Evolutionary conservation across 352 stramenopile species (phyloP).

Genomic region (Globisporangium parvum): DNA sequence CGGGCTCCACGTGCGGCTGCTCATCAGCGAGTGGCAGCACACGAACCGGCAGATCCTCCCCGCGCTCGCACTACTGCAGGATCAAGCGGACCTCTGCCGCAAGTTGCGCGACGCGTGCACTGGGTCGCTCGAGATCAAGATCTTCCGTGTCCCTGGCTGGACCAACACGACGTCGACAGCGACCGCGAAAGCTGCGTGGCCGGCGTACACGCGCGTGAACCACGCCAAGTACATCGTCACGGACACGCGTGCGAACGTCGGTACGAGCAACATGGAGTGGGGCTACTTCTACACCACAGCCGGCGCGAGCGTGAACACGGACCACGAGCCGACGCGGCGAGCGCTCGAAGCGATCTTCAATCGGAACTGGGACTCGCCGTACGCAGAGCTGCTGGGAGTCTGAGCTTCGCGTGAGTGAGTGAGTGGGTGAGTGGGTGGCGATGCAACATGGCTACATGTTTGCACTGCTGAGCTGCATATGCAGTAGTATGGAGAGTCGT

Average conservation of each 20-base stretch:
- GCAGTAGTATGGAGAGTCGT: no score
- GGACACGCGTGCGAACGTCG: slow-evolving; percentile 72
- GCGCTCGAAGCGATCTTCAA: slow-evolving; percentile 61
- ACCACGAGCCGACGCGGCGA: slow-evolving; percentile 44
- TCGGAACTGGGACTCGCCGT: slow-evolving; percentile 72
- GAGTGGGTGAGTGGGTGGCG: no score
- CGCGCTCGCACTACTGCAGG: slow-evolving; percentile 35
- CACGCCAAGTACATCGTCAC: slow-evolving; percentile 85
- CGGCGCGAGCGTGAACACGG: slow-evolving; percentile 72
- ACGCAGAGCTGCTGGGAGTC: no score
- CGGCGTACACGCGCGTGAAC: slow-evolving; percentile 72
- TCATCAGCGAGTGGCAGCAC: slow-evolving; percentile 79
- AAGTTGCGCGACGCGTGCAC: slow-evolving; percentile 30
- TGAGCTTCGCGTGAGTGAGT: no score
- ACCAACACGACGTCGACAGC: slow-evolving; percentile 45
- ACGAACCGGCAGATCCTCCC: slow-evolving; percentile 49
- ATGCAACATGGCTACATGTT: no score
- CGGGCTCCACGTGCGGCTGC: slow-evolving; percentile 43
- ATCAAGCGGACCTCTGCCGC: slow-evolving; percentile 42
- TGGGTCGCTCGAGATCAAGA: slow-evolving; percentile 56
- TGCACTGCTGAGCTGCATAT: no score
- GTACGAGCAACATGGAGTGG: slow-evolving; percentile 86
- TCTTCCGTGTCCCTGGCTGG: slow-evolving; percentile 75
- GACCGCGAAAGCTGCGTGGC: slow-evolving; percentile 30
- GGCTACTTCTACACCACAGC: slow-evolving; percentile 84